Evolutionary conservation across 2,329 filamentous ascomycete species (phyloP), one percentile per base, ranked within the genome.

Genomic region (Trematosphaeria pertusa): DNA sequence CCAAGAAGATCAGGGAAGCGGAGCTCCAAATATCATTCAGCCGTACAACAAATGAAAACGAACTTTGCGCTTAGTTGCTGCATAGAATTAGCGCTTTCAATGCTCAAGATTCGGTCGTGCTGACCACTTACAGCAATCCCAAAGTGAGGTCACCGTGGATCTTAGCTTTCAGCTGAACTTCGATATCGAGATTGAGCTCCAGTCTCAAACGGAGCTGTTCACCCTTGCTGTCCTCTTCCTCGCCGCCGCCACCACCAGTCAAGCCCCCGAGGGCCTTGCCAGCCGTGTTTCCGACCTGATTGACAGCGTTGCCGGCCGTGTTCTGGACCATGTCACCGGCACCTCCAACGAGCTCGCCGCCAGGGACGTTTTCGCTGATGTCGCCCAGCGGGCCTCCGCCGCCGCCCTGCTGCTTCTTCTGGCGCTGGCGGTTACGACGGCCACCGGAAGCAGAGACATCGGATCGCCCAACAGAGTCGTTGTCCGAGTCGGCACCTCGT

Each of bases 81-180:
- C 14, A n/a, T 2, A 24, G 20, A 31, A 49, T 69, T 37, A 67
- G 63, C 49, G 12, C 11, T 22, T 12, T 12, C 24, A 26, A 24
- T 12, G 7, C 3, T 20, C 4, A 17, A 15, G 17, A 15, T 30
- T 40, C n/a, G 11, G 20, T n/a, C n/a, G n/a, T n/a, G 21, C 20
- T 7, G 18, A 15, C 30, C 30, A 74, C 74, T 67, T 73, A 77
- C 74, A 80, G 72, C 58, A 80, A 59, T 64, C 78, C 81, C 43
- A 85, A 64, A n/a, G 83, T 85, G 49, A 85, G 71, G 59, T 85
- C 82, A 71, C 82, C 82, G 54, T 84, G 81, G 56, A 85, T 85
- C 69, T 82, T 84, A n/a, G 82, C 82, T 74, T 85, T 85, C 36
- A 85, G 70, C 61, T 85, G 80, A 43, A 85, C 77, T 63, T 85